These are phyloP conservation scores for Coemansia aciculifera DNA, from an alignment of 192 early-diverging fungal species.

Conservation along the genomic window DNA sequence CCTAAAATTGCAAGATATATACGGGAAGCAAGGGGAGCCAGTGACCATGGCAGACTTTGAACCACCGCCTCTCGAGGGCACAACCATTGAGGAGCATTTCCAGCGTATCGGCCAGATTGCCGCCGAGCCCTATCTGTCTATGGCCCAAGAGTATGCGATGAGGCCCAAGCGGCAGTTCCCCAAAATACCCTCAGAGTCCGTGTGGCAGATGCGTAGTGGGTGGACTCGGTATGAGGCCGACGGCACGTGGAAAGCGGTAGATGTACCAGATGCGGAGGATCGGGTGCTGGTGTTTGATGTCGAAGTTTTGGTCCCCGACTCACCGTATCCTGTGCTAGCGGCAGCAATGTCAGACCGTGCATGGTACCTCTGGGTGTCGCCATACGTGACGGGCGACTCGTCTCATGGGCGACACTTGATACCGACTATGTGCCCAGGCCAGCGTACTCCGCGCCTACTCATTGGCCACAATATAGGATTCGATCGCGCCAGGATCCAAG, in stretches of 20 bases:
- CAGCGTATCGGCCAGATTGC: constrained; percentile 66
- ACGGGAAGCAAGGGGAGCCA: constrained; percentile 35
- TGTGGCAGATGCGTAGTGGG: constrained; percentile 64
- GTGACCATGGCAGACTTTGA: constrained; percentile 52
- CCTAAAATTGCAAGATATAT: constrained; percentile 45
- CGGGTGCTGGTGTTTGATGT: constrained; percentile 82
- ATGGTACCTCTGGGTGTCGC: constrained; percentile 95
- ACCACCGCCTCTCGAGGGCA: constrained; percentile 53
- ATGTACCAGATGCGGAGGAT: constrained; percentile 57
- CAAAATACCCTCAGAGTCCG: constrained; percentile 37
- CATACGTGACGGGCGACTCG: constrained; percentile 62
- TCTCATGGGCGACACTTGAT: constrained; percentile 60
- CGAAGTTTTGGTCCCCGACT: constrained; percentile 70
- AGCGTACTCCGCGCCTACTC: constrained; percentile 55
- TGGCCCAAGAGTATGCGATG: constrained; percentile 56
- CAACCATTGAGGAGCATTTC: constrained; percentile 79
- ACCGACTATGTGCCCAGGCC: constrained; percentile 58
- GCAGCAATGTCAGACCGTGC: constrained; percentile 66
- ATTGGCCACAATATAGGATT: constrained; percentile 94
- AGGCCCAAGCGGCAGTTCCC: constrained; percentile 32
- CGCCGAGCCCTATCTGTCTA: constrained; percentile 58
- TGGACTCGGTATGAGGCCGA: constrained; percentile 80
- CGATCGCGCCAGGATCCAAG: constrained; percentile 83
- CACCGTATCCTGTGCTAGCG: constrained; percentile 80
- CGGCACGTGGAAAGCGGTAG: constrained; percentile 43